A percentile compares a stretch with the other conserved stretches of the same genome.
Conservation (phyloP, 345 rosid species). For the Bruguiera sexangula region DNA sequence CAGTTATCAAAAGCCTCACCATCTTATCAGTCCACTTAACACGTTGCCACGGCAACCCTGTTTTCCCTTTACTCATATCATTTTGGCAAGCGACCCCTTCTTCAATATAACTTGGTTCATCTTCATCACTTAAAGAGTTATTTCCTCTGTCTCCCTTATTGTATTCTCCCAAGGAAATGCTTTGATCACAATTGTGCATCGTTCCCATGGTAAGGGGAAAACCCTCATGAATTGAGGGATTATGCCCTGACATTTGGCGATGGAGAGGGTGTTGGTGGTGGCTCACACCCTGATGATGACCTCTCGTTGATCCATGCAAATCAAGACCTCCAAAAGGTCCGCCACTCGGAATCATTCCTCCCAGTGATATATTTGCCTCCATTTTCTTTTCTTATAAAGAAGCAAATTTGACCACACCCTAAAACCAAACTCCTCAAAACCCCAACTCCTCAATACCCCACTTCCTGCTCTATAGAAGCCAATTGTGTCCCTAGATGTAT, state of each 20-base stretch:
- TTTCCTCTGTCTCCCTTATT: constrained; percentile 60
- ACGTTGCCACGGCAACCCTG: constrained; percentile 83
- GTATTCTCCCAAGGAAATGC: constrained; percentile 39
- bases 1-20: constrained; percentile 87
- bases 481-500: not conserved
- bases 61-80: constrained; percentile 49
- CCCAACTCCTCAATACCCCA: constrained; percentile 7
- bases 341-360: constrained; percentile 65
- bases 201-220: constrained; percentile 74
- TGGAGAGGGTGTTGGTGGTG: constrained; percentile 47
- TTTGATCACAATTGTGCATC: constrained; percentile 55
- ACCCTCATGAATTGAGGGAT: constrained; percentile 49
- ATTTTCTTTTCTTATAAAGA: constrained; percentile 24
- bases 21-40: constrained; percentile 95
- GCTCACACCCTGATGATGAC: constrained; percentile 51
- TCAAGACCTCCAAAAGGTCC: constrained; percentile 66
- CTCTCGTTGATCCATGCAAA: constrained; percentile 61
- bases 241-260: constrained; percentile 40
- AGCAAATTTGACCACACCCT: constrained; percentile 17
- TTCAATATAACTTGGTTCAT: constrained; percentile 72
- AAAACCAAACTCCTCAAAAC: constrained; percentile 16
- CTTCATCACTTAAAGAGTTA: constrained; percentile 70
- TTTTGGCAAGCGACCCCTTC: constrained; percentile 60
- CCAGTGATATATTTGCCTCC: constrained; percentile 71
- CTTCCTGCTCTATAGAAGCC: not conserved